Base-by-base conservation (phyloP, 1,284 basidiomycete genomes). In the Pholiota adiposa region DNA sequence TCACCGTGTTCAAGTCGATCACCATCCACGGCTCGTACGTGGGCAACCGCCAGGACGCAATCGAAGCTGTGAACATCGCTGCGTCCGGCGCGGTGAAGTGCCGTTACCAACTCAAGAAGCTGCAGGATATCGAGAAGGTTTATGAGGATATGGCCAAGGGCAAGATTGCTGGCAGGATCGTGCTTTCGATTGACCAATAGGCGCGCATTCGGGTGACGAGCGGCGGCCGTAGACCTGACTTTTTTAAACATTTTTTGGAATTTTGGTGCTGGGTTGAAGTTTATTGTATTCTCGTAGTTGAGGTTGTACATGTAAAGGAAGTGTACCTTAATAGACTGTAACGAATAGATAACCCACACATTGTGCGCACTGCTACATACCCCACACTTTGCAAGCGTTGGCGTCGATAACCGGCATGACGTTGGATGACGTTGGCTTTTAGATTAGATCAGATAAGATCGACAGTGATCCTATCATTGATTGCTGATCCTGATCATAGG, bases 1-100 rank as follows among this genome's bases (percentile, higher is more conserved):
- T 83, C 77, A 89, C 86, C 2, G 89, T 92, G 23, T 81, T 85
- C 73, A 86, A 88, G 74, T 83, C 78, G 67, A 87, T 90, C 64
- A 82, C 78, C 58, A 87, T 93, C 69, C 77, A 87, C 54, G 90
- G 90, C 6, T 89, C 87, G 3, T 93, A 93, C 69, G 90, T 94
- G 54, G 92, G 82, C 16, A 89, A 88, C 68, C 81, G 90, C 46
- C 88, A 90, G 69, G 92, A 93, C 67, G 83, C 89, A 7, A 69
- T 79, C 16, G 92, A 94, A 70, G 89, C 92, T 0, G 73, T 94
- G 27, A 80, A 84, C 1, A 85, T 94, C 29, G 92, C 89, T 6
- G 84, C 89, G 0, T 69, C 77, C 7, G 92, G 90, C 14, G 81
- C 83, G 50, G 88, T 93, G 53, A 87, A 83, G 69, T 85, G 85